Evolutionary conservation across 2,329 filamentous ascomycete species (phyloP).

Genomic region (Mycogone perniciosa): DNA sequence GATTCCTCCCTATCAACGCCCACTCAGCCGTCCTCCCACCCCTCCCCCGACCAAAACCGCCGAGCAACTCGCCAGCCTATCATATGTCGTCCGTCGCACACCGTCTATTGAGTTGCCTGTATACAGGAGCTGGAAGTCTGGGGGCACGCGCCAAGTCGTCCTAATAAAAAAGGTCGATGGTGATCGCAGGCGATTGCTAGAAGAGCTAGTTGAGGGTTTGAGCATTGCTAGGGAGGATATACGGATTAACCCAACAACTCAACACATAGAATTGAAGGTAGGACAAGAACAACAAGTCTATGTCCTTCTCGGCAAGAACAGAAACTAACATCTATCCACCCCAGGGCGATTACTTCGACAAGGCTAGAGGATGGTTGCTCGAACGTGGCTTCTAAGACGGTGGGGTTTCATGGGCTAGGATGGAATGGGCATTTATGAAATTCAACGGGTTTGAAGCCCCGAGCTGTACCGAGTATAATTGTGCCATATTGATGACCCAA

Average conservation of each 20-base stretch:
- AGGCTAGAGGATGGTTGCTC: conserved; percentile 27
- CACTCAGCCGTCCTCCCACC: conserved; percentile 21
- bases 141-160: conserved; percentile 70
- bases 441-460: neutral
- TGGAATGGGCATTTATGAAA: neutral
- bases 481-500: conserved; percentile 7
- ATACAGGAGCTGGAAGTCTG: conserved; percentile 67
- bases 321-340: neutral
- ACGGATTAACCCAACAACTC: conserved; percentile 53
- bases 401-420: neutral
- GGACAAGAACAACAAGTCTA: conserved; percentile 14
- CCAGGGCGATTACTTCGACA: conserved; percentile 29
- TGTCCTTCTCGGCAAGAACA: neutral
- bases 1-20: conserved; percentile 20
- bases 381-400: conserved; percentile 28
- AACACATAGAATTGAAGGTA: conserved; percentile 71
- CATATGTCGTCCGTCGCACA: conserved; percentile 70
- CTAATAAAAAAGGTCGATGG: conserved; percentile 75
- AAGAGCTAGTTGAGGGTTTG: conserved; percentile 56
- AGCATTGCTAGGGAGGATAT: conserved; percentile 49
- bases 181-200: conserved; percentile 54
- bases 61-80: conserved; percentile 27
- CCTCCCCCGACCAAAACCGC: conserved; percentile 26
- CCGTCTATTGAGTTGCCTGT: conserved; percentile 65
- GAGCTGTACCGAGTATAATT: conserved; percentile 9